Evolutionary conservation across 169 alveolate species (phyloP).

Genomic region (Fabrea salina): DNA sequence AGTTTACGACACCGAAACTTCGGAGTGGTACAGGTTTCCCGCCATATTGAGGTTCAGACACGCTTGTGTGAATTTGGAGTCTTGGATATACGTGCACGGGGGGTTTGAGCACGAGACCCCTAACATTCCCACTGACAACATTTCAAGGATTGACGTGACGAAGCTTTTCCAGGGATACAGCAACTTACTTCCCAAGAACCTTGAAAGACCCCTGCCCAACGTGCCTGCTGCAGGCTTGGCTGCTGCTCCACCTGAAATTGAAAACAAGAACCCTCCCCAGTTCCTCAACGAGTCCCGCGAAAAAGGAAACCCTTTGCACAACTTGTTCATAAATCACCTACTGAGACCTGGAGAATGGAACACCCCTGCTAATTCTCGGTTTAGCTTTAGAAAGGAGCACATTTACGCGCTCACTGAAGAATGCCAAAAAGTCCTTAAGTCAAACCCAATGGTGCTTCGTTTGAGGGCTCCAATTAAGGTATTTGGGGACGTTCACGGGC

Average conservation of each 20-base stretch:
- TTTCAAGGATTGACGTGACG: constrained; percentile 37
- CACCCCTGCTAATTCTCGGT: constrained; percentile 24
- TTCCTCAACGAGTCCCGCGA: no score
- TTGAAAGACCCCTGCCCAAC: constrained; percentile 7
- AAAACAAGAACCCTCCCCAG: not conserved
- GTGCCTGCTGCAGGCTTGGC: no score
- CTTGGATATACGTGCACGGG: constrained; percentile 90
- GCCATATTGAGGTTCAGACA: constrained; percentile 92
- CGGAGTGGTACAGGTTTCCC: constrained; percentile 93
- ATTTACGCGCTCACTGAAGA: constrained; percentile 62
- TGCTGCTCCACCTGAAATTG: no score
- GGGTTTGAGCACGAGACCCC: constrained; percentile 95
- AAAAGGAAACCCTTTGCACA: constrained; percentile 39
- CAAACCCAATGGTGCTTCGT: constrained; percentile 95
- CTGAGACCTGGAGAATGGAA: constrained; percentile 74
- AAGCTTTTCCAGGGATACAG: not conserved
- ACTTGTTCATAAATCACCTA: constrained; percentile 53
- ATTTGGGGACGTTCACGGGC: constrained; percentile 99
- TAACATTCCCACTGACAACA: constrained; percentile 87
- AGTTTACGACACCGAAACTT: constrained; percentile 93
- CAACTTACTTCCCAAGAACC: not conserved
- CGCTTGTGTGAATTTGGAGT: constrained; percentile 88
- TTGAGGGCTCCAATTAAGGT: constrained; percentile 96
- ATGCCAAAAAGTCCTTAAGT: constrained; percentile 81
- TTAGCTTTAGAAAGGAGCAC: constrained; percentile 31